phyloP scores from a whole-genome alignment of 257 asterid species.

The Nicotiana noctiflora region DNA sequence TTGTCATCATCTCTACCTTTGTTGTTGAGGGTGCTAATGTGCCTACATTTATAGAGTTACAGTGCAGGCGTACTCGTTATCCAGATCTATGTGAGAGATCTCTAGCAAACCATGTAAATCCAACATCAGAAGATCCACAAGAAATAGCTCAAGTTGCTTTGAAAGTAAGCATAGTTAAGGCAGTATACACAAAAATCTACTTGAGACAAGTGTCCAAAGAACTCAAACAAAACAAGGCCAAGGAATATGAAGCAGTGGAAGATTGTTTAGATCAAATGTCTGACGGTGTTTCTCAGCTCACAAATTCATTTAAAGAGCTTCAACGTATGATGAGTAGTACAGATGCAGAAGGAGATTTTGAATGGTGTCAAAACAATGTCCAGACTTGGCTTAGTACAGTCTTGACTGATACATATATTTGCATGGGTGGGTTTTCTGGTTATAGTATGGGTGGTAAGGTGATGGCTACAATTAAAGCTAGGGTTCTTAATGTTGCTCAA shows the following conservation, averaged over 20 bases:
- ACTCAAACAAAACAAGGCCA: conserved; percentile 26
- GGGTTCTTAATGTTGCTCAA: conserved; percentile 50
- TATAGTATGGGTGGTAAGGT: conserved; percentile 32
- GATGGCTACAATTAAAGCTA: conserved; percentile 42
- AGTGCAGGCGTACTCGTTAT: conserved; percentile 42
- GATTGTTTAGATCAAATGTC: conserved; percentile 64
- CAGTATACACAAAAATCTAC: conserved; percentile 40
- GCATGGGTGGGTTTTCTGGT: conserved; percentile 50
- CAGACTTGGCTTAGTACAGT: conserved; percentile 58
- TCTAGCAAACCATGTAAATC: conserved; percentile 22
- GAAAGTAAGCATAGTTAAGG: conserved; percentile 38
- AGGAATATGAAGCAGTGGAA: conserved; percentile 27
- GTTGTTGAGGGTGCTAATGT: conserved; percentile 10
- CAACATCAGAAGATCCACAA: conserved; percentile 30
- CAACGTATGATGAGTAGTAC: conserved; percentile 31
- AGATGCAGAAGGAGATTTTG: conserved; percentile 23
- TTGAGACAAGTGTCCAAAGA: conserved; percentile 35
- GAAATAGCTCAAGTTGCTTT: conserved; percentile 49
- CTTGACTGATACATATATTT: conserved; percentile 38
- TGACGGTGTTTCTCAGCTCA: conserved; percentile 50
- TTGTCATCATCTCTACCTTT: conserved; percentile 13
- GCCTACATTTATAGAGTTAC: conserved; percentile 31
- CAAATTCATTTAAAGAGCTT: conserved; percentile 45
- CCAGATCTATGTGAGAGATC: conserved; percentile 31
- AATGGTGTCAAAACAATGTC: conserved; percentile 57